phyloP scores from a whole-genome alignment of 306 rosid genomes.

The Begonia loranthoides region DNA sequence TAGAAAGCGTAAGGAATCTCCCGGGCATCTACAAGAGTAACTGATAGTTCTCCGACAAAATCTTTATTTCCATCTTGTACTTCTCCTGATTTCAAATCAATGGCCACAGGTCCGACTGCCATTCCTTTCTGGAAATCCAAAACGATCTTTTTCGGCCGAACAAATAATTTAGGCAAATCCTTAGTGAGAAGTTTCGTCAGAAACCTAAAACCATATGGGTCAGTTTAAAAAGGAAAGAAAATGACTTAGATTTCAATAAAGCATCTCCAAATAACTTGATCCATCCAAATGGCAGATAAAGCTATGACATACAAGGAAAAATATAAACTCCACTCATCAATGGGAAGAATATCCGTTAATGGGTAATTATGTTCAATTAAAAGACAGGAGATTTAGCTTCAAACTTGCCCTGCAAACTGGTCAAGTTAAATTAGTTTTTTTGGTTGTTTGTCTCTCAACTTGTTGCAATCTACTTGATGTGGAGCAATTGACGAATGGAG shows the following conservation, averaged over 20 bases:
- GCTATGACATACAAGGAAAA: too few relatives aligned
- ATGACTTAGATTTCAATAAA: too few relatives aligned
- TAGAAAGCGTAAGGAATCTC: slow-evolving; percentile 73
- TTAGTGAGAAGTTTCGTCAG: slow-evolving; percentile 86
- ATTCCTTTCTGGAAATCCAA: slow-evolving; percentile 86
- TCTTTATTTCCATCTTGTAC: slow-evolving; percentile 84
- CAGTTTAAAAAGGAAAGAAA: slow-evolving; percentile 3
- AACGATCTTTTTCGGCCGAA: slow-evolving; percentile 96
- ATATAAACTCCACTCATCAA: too few relatives aligned
- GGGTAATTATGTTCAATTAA: too few relatives aligned
- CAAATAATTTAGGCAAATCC: slow-evolving; percentile 88
- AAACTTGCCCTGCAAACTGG: too few relatives aligned
- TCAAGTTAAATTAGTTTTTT: too few relatives aligned
- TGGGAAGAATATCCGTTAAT: too few relatives aligned
- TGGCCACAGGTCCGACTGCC: slow-evolving; percentile 77
- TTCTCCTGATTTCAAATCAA: slow-evolving; percentile 63
- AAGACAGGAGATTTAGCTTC: too few relatives aligned
- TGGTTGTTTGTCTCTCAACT: too few relatives aligned
- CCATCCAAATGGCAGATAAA: too few relatives aligned
- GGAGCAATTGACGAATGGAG: too few relatives aligned
- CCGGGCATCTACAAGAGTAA: slow-evolving; percentile 89
- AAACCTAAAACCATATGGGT: slow-evolving; percentile 44
- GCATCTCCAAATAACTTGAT: neutral
- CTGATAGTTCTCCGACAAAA: slow-evolving; percentile 89
- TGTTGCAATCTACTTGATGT: too few relatives aligned